phyloP scores from a whole-genome alignment of 192 early-diverging fungal genomes.

The Coemansia sp. region DNA sequence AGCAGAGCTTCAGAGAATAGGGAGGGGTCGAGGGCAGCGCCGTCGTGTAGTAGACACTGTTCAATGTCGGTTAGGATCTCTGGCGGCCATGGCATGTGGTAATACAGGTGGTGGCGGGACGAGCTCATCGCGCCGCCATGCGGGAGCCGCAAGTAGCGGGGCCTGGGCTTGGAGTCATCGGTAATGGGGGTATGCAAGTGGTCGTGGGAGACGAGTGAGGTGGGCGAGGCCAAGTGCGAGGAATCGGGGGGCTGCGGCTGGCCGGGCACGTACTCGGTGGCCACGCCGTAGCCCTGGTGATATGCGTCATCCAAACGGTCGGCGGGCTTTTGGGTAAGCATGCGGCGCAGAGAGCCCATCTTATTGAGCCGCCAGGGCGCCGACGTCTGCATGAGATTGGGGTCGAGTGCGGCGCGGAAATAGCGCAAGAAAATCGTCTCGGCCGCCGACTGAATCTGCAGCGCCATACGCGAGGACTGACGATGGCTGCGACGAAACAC shows the following conservation, averaged over 20 bases:
- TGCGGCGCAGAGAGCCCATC: conserved; percentile 44
- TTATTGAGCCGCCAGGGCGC: conserved; percentile 13
- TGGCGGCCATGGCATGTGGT: conserved; percentile 52
- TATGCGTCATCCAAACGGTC: conserved; percentile 38
- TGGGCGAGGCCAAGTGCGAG: conserved; percentile 32
- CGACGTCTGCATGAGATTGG: conserved; percentile 27
- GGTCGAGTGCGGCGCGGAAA: conserved; percentile 50
- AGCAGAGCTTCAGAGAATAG: conserved; percentile 45
- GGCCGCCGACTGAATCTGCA: conserved; percentile 50
- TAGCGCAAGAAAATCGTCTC: conserved; percentile 50
- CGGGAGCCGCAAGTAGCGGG: conserved; percentile 7
- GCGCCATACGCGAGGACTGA: conserved; percentile 48
- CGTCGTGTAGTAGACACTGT: conserved; percentile 42
- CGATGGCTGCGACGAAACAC: conserved; percentile 34
- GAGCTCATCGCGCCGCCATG: conserved; percentile 25
- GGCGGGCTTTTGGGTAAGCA: conserved; percentile 41
- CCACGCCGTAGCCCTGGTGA: conserved; percentile 47
- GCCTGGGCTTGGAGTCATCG: conserved; percentile 1
- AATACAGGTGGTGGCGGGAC: conserved; percentile 34
- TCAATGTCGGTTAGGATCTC: conserved; percentile 51
- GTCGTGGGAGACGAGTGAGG: conserved; percentile 44
- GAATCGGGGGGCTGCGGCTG: no score
- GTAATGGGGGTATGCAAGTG: conserved; percentile 40
- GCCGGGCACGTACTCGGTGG: no score
- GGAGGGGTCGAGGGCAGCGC: conserved; percentile 32